Evolutionary conservation across 768 basidiomycete genomes (phyloP).

Genomic region (Agrocybe pediades): DNA sequence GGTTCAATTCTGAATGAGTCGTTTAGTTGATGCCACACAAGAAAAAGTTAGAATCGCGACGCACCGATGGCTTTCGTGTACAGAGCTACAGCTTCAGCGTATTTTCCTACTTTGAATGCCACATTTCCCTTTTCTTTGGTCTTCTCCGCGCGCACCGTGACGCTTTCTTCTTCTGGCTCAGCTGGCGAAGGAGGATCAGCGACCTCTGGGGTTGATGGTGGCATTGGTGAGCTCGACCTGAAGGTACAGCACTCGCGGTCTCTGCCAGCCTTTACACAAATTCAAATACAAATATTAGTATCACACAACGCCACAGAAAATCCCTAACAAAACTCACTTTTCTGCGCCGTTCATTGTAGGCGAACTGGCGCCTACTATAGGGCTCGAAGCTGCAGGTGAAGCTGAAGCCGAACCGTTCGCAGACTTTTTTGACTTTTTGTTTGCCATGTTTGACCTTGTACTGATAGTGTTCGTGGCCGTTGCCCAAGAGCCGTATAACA

Average conservation of each 20-base stretch:
- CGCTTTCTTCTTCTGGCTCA: slow-evolving; percentile 37
- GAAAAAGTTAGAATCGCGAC: slow-evolving; percentile 13
- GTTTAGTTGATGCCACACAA: neutral
- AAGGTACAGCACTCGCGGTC: no score
- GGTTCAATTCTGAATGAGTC: slow-evolving; percentile 50
- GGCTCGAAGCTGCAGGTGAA: slow-evolving; percentile 5
- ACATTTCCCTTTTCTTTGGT: slow-evolving; percentile 76
- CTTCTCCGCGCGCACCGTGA: slow-evolving; percentile 53
- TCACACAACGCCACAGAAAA: neutral
- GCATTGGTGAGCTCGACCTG: slow-evolving; percentile 22
- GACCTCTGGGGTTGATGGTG: slow-evolving; percentile 14
- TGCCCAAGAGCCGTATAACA: no score
- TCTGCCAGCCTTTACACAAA: slow-evolving; percentile 6
- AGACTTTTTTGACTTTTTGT: slow-evolving; percentile 13
- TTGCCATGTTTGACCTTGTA: slow-evolving; percentile 7
- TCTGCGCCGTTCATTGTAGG: slow-evolving; percentile 13
- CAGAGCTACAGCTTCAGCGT: slow-evolving; percentile 67
- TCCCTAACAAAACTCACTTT: slow-evolving; percentile 17
- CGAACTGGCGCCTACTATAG: no score
- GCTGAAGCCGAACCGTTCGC: slow-evolving; percentile 1
- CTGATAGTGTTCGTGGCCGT: no score
- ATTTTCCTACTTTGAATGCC: slow-evolving; percentile 68
- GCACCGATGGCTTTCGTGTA: slow-evolving; percentile 78
- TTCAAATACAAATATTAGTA: neutral
- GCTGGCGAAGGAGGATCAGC: slow-evolving; percentile 20